Conservation (phyloP, 208 protist genomes). For the Leishmania guyanensis region DNA sequence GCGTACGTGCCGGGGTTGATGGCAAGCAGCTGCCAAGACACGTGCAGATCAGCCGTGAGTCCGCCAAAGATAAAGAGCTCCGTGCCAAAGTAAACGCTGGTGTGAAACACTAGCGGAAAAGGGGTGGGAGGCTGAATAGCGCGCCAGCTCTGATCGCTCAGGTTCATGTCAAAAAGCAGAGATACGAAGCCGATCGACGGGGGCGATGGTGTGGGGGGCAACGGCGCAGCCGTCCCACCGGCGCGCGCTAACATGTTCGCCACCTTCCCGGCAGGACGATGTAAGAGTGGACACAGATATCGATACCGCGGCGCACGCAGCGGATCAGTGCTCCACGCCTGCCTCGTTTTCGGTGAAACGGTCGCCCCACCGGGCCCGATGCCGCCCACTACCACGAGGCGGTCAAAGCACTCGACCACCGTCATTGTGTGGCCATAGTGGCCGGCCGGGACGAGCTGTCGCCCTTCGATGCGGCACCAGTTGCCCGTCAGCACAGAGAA, state of each 20-base stretch:
- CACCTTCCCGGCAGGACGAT: constrained; percentile 3
- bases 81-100: constrained; percentile 49
- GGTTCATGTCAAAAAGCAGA: constrained; percentile 82
- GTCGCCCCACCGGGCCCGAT: constrained; percentile 61
- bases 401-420: constrained; percentile 49
- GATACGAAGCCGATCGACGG: constrained; percentile 68
- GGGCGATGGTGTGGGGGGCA: background rate
- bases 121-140: constrained; percentile 59
- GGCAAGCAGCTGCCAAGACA: constrained; percentile 70
- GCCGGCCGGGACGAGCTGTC: constrained; percentile 66
- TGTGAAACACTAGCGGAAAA: constrained; percentile 80
- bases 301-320: constrained; percentile 30
- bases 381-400: constrained; percentile 76
- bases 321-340: constrained; percentile 24
- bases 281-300: constrained; percentile 34
- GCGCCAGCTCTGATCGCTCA: constrained; percentile 69
- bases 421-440: constrained; percentile 80
- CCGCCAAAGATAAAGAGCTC: constrained; percentile 86
- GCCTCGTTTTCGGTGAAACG: constrained; percentile 2
- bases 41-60: constrained; percentile 60
- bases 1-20: constrained; percentile 63
- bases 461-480: constrained; percentile 82
- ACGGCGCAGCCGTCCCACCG: constrained; percentile 7
- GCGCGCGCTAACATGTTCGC: background rate
- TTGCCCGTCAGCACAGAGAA: constrained; percentile 75